Evolutionary conservation across 257 asterid genomes (phyloP), one percentile per base, ranked within the genome.

Genomic region (Solanum clarkiae): DNA sequence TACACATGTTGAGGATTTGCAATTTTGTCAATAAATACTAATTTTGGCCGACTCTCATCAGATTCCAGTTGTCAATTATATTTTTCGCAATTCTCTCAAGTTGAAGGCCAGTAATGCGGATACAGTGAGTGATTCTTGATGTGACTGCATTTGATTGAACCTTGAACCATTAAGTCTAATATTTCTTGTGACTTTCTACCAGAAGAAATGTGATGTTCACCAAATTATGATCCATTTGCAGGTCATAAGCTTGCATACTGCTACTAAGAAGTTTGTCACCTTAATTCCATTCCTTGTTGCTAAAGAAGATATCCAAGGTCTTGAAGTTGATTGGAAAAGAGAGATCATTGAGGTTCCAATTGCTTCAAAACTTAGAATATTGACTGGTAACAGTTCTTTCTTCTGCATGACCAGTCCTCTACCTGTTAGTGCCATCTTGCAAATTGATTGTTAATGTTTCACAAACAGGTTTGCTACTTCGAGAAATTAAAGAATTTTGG

Each of bases 401-500:
- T 20, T 74, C 60, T 86, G 11, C 69, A 75, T 53, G 85, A 54
- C 10, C 4, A 77, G 63, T 77, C 44, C 45, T 63, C 17, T 63
- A n/a, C 57, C 29, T 10, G 32, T 60, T 83, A n/a, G 4, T 77
- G 47, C 51, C 65, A 59, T 20, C 26, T 15, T 77, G 32, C 47
- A 54, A 79, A 22, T 5, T 60, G 36, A 65, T 79, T 53, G 86
- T 72, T 49, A 53, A 57, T 54, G 45, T 80, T 83, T 49, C 47
- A 80, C 85, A 80, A 47, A 71, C 85, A 95, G 98, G 99, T 9
- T 86, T 94, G 91, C 89, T 96, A 55, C 93, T 96, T 65, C 29
- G 29, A 65, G 98, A 94, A 90, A 91, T 93, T 80, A 96, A 96
- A 88, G 95, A 91, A 13, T 93, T 89, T 86, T 96, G 99, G 99